These are phyloP conservation scores for Paspalum vaginatum DNA, from an alignment of 176 grass and related monocot genomes.

Conservation along the genomic window DNA sequence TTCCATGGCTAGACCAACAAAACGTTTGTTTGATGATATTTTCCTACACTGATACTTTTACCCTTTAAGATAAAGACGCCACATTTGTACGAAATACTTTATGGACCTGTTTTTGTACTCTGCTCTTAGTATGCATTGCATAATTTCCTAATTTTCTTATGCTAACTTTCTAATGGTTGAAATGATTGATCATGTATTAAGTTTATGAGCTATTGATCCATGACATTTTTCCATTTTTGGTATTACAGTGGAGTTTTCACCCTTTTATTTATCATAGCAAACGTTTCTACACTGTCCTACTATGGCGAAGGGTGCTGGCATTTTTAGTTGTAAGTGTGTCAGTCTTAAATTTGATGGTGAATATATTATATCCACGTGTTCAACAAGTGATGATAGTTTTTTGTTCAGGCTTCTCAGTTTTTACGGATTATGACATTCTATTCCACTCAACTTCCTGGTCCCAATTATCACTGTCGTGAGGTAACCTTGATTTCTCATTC, in stretches of 20 bases:
- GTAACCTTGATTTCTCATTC: slow-evolving; percentile 43
- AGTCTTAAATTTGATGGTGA: slow-evolving; percentile 28
- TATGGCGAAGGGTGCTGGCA: slow-evolving; percentile 89
- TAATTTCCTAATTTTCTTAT: slow-evolving; percentile 17
- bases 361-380: slow-evolving; percentile 15
- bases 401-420: slow-evolving; percentile 74
- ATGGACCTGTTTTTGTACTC: not conserved
- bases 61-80: slow-evolving; percentile 7
- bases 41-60: not conserved
- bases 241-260: slow-evolving; percentile 93
- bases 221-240: slow-evolving; percentile 26
- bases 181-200: not conserved
- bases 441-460: slow-evolving; percentile 96
- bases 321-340: slow-evolving; percentile 86
- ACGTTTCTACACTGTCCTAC: slow-evolving; percentile 88
- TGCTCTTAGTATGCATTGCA: slow-evolving; percentile 13
- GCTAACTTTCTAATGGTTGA: not conserved
- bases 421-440: slow-evolving; percentile 91
- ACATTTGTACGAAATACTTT: slow-evolving; percentile 7
- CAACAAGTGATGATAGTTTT: slow-evolving; percentile 5
- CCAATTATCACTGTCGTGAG: slow-evolving; percentile 97
- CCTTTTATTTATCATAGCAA: slow-evolving; percentile 97
- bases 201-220: slow-evolving; percentile 20
- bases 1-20: not conserved
- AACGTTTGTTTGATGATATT: not conserved